Percentiles rank a stretch among this genome's conserved stretches.
Conservation (phyloP, 1,284 basidiomycete genomes). For the Sporisorium graminicola region DNA sequence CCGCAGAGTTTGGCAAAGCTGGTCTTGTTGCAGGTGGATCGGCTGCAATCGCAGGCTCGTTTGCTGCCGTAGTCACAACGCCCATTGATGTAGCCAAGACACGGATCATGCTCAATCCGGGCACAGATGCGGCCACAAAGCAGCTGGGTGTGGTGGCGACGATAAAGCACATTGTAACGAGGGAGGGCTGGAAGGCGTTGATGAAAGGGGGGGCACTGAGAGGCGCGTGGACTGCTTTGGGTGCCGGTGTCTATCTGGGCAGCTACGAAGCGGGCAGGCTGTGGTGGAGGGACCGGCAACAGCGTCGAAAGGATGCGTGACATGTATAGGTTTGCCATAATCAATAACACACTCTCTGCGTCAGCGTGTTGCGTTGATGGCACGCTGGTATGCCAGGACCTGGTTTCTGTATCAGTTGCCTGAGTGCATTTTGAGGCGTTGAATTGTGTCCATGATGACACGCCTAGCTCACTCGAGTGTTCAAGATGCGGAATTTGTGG, state of each 20-base stretch:
- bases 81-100: conserved; percentile 64
- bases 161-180: conserved; percentile 36
- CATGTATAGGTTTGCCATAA: too few species aligned
- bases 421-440: too few species aligned
- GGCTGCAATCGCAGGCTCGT: conserved; percentile 50
- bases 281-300: conserved; percentile 60
- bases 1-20: conserved; percentile 42
- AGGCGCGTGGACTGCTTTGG: conserved; percentile 61
- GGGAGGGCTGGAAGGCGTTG: conserved; percentile 53
- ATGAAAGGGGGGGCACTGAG: conserved; percentile 57
- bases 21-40: conserved; percentile 54
- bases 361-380: too few species aligned
- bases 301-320: conserved; percentile 20
- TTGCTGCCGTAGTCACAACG: conserved; percentile 53
- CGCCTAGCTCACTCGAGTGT: too few species aligned
- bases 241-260: conserved; percentile 64
- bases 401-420: too few species aligned
- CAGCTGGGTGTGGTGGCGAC: conserved; percentile 45
- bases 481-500: not conserved
- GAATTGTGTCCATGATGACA: too few species aligned
- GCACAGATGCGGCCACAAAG: conserved; percentile 5
- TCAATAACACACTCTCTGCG: too few species aligned
- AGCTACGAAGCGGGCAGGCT: conserved; percentile 61
- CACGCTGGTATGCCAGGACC: too few species aligned
- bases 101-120: conserved; percentile 54